phyloP scores from a whole-genome alignment of 768 basidiomycete genomes.

The Dioszegia hungarica region DNA sequence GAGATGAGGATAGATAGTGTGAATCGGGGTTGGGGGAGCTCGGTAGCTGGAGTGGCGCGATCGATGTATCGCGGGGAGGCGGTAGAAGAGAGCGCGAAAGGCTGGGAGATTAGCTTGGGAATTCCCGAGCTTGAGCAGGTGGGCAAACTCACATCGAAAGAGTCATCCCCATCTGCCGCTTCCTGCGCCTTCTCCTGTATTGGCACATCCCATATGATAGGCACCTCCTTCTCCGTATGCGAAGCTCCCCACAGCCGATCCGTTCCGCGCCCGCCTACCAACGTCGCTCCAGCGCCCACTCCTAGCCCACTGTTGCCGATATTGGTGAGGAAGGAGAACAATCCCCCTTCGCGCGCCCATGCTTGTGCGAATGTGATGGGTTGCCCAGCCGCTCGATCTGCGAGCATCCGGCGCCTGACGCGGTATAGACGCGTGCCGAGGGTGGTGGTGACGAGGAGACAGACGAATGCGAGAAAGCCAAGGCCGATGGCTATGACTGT shows the following conservation, averaged over 20 bases:
- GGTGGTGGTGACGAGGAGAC: neutral
- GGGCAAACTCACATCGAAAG: neutral
- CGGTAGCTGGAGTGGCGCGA: neutral
- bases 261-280: neutral
- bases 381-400: neutral
- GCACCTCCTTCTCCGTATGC: neutral
- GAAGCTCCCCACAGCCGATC: neutral
- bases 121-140: too few relatives aligned
- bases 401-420: neutral
- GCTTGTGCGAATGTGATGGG: neutral
- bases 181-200: neutral
- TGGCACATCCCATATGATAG: conserved; percentile 8
- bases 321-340: conserved; percentile 1
- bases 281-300: neutral
- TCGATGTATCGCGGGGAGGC: neutral
- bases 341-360: conserved; percentile 5
- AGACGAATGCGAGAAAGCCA: conserved; percentile 7
- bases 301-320: neutral
- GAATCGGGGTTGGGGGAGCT: neutral
- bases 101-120: neutral
- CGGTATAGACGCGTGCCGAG: neutral
- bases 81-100: neutral
- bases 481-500: conserved; percentile 18
- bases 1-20: conserved; percentile 2
- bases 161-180: neutral